Conservation (phyloP, 176 grass and related monocot species). For the Eleusine coracana region DNA sequence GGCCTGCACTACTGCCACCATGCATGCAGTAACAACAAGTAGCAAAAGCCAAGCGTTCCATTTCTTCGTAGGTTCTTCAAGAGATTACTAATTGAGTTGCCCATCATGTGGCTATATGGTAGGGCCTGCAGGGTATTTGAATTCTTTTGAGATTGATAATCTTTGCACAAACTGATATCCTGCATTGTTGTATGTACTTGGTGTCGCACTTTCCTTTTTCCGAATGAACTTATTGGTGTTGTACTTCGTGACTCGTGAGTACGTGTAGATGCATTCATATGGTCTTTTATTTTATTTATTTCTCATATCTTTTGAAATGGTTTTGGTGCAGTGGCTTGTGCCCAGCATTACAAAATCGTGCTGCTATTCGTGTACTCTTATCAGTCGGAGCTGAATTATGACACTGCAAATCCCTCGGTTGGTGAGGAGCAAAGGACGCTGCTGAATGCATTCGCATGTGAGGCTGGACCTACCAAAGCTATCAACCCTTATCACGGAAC, state of each 20-base stretch:
- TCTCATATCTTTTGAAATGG: not conserved
- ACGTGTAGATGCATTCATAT: not conserved
- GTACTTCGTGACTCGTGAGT: not conserved
- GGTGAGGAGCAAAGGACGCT: constrained; percentile 23
- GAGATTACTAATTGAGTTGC: constrained; percentile 21
- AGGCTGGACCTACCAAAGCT: constrained; percentile 34
- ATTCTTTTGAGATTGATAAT: not conserved
- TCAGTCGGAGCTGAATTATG: not conserved
- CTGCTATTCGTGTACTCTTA: not conserved
- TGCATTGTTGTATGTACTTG: constrained; percentile 5
- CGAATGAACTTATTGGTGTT: not conserved
- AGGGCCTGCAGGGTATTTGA: not conserved
- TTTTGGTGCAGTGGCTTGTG: not conserved
- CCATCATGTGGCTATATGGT: constrained; percentile 45
- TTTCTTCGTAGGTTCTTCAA: constrained; percentile 49
- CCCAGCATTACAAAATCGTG: constrained; percentile 9
- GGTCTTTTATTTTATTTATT: not conserved
- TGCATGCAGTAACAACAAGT: constrained; percentile 3
- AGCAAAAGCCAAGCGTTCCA: constrained; percentile 48
- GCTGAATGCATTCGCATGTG: constrained; percentile 34
- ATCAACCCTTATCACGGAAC: constrained; percentile 14
- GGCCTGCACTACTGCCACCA: not conserved
- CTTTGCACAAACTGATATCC: not conserved
- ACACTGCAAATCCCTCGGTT: constrained; percentile 11
- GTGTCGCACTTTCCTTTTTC: not conserved